phyloP scores from a whole-genome alignment of 306 rosid species.

The Medicago arabica region DNA sequence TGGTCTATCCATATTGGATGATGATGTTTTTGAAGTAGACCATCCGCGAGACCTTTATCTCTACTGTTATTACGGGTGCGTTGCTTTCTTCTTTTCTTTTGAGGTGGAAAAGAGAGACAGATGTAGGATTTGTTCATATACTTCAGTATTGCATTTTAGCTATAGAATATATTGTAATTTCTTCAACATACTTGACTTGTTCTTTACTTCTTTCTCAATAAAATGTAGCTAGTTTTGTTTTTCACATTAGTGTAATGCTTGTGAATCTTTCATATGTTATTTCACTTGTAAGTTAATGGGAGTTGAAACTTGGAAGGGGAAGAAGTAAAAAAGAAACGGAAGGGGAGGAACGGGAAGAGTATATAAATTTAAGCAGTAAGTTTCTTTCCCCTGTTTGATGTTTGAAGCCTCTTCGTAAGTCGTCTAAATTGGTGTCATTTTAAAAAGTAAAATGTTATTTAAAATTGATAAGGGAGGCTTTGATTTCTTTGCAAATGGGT shows the following conservation, averaged over 20 bases:
- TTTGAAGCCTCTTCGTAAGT: neutral
- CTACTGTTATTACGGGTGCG: conserved; percentile 93
- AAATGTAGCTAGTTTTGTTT: neutral
- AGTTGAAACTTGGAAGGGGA: conserved; percentile 4
- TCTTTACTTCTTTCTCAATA: no score
- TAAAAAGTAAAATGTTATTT: conserved; percentile 9
- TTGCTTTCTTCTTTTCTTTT: conserved; percentile 32
- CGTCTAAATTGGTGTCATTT: conserved; percentile 9
- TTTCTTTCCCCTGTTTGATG: conserved; percentile 2
- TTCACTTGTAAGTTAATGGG: neutral
- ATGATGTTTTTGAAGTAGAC: conserved; percentile 78
- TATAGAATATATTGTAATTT: neutral
- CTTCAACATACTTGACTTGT: conserved; percentile 7
- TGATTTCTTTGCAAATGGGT: neutral
- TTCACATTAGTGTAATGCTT: neutral
- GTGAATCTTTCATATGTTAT: conserved; percentile 12
- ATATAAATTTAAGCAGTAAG: neutral
- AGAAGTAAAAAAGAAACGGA: neutral
- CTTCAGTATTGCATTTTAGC: conserved; percentile 24
- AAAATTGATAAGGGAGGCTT: neutral
- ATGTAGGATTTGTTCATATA: neutral
- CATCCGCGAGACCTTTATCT: conserved; percentile 92
- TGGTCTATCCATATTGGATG: conserved; percentile 77
- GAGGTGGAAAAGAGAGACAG: conserved; percentile 2
- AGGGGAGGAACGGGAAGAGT: conserved; percentile 13